Conservation (phyloP, 2,329 filamentous ascomycete genomes). For the Penicillium janthinellum region DNA sequence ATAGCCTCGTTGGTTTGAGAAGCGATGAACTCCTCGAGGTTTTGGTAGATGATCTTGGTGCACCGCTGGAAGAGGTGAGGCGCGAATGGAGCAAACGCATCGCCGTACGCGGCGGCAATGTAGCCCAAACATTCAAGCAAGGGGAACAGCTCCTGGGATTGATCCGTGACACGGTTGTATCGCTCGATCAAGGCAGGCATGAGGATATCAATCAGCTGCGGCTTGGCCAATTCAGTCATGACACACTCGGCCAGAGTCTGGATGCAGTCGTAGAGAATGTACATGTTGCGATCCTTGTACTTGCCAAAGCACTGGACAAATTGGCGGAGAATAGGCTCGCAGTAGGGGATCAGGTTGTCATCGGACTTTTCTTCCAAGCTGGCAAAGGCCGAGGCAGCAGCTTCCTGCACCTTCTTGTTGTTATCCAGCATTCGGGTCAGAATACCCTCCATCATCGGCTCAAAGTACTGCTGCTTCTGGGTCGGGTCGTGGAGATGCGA, state of each 20-base stretch:
- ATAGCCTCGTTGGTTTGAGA: slow-evolving; percentile 67
- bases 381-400: slow-evolving; percentile 92
- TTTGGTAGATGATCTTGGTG: slow-evolving; percentile 86
- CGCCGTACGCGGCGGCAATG: slow-evolving; percentile 81
- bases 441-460: slow-evolving; percentile 96
- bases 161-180: slow-evolving; percentile 83
- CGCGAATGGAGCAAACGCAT: slow-evolving; percentile 81
- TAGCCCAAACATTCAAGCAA: slow-evolving; percentile 96
- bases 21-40: slow-evolving; percentile 77
- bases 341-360: slow-evolving; percentile 78
- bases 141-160: slow-evolving; percentile 91
- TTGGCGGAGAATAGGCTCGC: slow-evolving; percentile 84
- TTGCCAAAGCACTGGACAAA: slow-evolving; percentile 89
- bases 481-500: slow-evolving; percentile 68
- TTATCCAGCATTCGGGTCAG: slow-evolving; percentile 91
- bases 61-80: slow-evolving; percentile 84
- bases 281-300: slow-evolving; percentile 99
- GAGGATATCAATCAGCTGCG: slow-evolving; percentile 77
- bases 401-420: slow-evolving; percentile 98
- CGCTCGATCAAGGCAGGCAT: slow-evolving; percentile 91
- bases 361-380: slow-evolving; percentile 94
- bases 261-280: slow-evolving; percentile 97
- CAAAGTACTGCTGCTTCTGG: slow-evolving; percentile 77
- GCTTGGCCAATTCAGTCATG: slow-evolving; percentile 75
- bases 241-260: slow-evolving; percentile 95